Percentiles rank a stretch among this genome's conserved stretches.
These are phyloP conservation scores for Syncephalastrum racemosum DNA, from an alignment of 371 early-diverging fungal genomes.

Conservation along the genomic window DNA sequence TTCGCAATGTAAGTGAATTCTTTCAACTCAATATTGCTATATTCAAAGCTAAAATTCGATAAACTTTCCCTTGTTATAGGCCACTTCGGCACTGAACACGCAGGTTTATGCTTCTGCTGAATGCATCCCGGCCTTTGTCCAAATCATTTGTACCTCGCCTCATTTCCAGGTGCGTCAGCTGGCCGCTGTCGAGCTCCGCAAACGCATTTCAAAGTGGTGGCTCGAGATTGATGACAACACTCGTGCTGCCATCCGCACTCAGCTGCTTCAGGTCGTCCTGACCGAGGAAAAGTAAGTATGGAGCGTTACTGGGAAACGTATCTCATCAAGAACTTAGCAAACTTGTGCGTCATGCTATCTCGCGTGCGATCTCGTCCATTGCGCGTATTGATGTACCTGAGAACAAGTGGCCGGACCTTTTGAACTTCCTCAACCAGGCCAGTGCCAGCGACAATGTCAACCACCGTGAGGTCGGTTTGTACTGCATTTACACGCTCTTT, in stretches of 20 bases:
- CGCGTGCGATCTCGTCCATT: conserved; percentile 81
- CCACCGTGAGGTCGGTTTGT: conserved; percentile 86
- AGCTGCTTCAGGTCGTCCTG: conserved; percentile 66
- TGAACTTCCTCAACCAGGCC: conserved; percentile 72
- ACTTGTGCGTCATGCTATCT: conserved; percentile 71
- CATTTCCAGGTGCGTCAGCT: conserved; percentile 77
- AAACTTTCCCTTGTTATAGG: conserved; percentile 29
- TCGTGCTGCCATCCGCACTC: conserved; percentile 60
- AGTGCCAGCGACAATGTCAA: conserved; percentile 60
- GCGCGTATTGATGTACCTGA: conserved; percentile 78
- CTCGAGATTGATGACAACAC: conserved; percentile 51
- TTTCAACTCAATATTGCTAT: not conserved
- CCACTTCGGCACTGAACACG: conserved; percentile 65
- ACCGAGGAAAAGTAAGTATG: conserved; percentile 67
- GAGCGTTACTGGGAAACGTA: not conserved
- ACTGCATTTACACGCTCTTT: conserved; percentile 78
- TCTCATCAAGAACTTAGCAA: conserved; percentile 36
- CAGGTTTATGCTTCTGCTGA: conserved; percentile 62
- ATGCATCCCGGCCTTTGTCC: conserved; percentile 73
- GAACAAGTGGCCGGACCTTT: conserved; percentile 76
- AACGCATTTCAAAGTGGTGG: conserved; percentile 77
- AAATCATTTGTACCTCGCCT: conserved; percentile 59
- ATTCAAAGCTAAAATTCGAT: not conserved
- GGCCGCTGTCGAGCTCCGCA: conserved; percentile 88
- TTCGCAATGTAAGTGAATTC: conserved; percentile 37